Evolutionary conservation across 768 basidiomycete species (phyloP), one percentile per base, ranked within the genome.

Genomic region (Auricularia heimuer): DNA sequence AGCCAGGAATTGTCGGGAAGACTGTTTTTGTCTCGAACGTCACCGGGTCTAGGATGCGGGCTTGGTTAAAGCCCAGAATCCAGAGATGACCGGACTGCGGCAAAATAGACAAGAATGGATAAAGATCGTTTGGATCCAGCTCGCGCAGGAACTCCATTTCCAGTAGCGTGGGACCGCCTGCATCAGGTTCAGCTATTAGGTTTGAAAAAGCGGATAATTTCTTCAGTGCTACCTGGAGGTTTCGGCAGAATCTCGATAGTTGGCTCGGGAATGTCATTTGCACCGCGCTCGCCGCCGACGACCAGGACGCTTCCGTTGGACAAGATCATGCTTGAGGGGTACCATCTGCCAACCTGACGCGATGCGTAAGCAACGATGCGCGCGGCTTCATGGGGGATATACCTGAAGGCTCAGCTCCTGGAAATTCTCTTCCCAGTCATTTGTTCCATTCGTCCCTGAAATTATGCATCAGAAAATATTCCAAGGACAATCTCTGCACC

Each of bases 1-100:
- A 79, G 0, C 86, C 89, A 74, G 69, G 69, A 21, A 69, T 65
- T 29, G 54, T 67, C 14, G 69, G 68, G 66, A 70, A 67, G 8
- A 61, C 63, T 58, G 67, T 67, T 63, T 85, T 73, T 0, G 90
- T 91, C 24, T 78, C 74, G 67, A 92, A 90, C 1, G 82, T 88
- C 11, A 71, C 76, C 0, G 87, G 84, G 65, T 92, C 81, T 34
- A 92, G 76, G 66, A 92, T 83, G 16, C 90, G 85, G 0, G 90
- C 90, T 73, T 92, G 87, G 67, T 92, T 92, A 76, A 85, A 91
- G 70, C 92, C 91, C 0, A 89, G 86, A 47, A 88, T 80, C 71
- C 92, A 91, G 69, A 92, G 75, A 39, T 81, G 80, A 1, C 83
- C 83, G 56, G 54, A 11, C 29, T 85, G 85, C 0, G 90, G 89